Evolutionary conservation across 148 eudicot genomes (phyloP), one percentile per base, ranked within the genome.

Genomic region (Fagopyrum esculentum): DNA sequence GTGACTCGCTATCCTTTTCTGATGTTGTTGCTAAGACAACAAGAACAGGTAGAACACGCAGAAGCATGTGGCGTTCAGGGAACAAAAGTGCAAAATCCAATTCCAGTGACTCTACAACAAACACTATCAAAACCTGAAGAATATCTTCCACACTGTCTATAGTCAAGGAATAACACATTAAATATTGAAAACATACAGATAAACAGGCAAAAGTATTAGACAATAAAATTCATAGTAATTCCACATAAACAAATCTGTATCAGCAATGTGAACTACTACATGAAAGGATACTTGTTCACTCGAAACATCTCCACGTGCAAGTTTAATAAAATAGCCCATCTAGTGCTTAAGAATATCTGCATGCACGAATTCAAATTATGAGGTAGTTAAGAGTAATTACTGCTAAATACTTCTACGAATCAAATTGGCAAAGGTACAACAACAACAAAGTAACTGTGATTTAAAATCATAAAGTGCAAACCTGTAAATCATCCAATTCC

Each of bases 251-350:
- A 10, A 15, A 51, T 55, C 47, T 54, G 66, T 76, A 16, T 73
- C 50, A 52, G 66, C 64, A 7, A 47, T 45, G 48, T 8, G 35
- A 75, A 45, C 68, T 70, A 70, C 73, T 69, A 57, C n/a, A 75
- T 43, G 8, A 49, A 9, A 83, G 96, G 92, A 90, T 95, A 95
- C 99, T 90, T 95, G 84, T 95, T 95, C 81, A 92, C 99, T 72
- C 99, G 90, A 80, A 95, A 95, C 99, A 95, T 95, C 85, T 95
- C 99, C 80, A 92, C 96, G 52, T 95, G 99, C 87, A 93, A 85
- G 86, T 95, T 95, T 86, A 95, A 83, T 77, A 95, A 86, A 78
- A 95, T 92, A 48, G 97, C 97, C 99, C 99, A 95, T 84, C 98
- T 90, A 29, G 96, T 89, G 84, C 97, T 95, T 85, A 95, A 83